Evolutionary conservation across 2,329 filamentous ascomycete species (phyloP).

Genomic region (Phialemonium atrogriseum): DNA sequence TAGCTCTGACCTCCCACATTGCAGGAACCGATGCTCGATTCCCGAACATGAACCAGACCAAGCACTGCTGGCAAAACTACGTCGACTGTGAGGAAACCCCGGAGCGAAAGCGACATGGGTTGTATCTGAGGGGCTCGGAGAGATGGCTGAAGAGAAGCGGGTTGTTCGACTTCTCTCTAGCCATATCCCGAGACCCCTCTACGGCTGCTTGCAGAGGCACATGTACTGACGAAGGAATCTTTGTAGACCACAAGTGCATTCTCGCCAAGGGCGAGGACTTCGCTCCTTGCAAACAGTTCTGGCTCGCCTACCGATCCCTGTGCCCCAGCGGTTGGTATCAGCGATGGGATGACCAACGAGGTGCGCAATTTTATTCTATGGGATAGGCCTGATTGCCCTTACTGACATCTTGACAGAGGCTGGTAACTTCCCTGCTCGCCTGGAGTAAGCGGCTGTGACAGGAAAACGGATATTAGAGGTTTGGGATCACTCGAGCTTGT

Average conservation of each 20-base stretch:
- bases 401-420: slow-evolving; percentile 37
- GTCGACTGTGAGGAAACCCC: slow-evolving; percentile 59
- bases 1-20: slow-evolving; percentile 13
- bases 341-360: slow-evolving; percentile 96
- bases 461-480: slow-evolving; percentile 8
- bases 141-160: no score
- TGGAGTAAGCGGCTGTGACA: slow-evolving; percentile 52
- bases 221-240: no score
- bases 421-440: slow-evolving; percentile 59
- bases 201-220: no score
- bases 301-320: slow-evolving; percentile 90
- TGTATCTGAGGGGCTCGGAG: no score
- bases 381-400: neutral
- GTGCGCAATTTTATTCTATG: slow-evolving; percentile 42
- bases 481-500: slow-evolving; percentile 8
- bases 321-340: slow-evolving; percentile 92
- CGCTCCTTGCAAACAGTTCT: slow-evolving; percentile 93
- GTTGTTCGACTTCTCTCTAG: no score
- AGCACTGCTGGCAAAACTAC: slow-evolving; percentile 99
- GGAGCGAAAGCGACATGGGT: no score
- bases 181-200: no score
- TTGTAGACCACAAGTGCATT: slow-evolving; percentile 87
- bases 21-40: slow-evolving; percentile 97
- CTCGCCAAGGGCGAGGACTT: slow-evolving; percentile 98
- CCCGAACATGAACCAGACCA: slow-evolving; percentile 96